phyloP scores from a whole-genome alignment of 768 basidiomycete species.

The Termitomyces sp. region DNA sequence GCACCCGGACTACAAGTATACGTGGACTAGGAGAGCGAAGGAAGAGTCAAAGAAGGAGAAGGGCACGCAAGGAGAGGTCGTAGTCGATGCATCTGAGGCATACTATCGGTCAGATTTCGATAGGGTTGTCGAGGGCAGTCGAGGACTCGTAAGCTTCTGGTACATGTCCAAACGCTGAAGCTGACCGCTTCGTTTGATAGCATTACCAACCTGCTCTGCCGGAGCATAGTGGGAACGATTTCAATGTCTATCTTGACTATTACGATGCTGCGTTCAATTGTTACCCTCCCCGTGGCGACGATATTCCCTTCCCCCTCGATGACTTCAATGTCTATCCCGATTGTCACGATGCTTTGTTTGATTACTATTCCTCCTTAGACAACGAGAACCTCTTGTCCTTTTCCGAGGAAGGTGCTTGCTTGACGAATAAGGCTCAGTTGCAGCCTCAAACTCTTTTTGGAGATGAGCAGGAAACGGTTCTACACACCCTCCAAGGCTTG shows the following conservation, averaged over 20 bases:
- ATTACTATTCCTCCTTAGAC: background rate
- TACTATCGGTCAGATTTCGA: no score
- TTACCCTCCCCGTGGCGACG: background rate
- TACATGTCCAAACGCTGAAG: background rate
- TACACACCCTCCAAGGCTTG: background rate
- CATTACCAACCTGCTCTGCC: background rate
- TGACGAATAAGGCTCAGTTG: background rate
- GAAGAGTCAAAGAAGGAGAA: background rate
- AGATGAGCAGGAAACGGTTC: background rate
- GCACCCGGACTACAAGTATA: background rate
- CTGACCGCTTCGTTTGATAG: background rate
- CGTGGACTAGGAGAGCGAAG: background rate
- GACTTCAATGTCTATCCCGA: background rate
- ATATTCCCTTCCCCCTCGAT: background rate
- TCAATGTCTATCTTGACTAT: background rate
- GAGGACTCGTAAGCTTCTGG: background rate
- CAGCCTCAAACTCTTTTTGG: background rate
- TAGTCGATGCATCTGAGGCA: no score
- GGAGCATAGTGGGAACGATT: background rate
- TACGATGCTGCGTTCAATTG: background rate
- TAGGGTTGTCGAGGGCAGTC: background rate
- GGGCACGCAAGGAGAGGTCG: background rate
- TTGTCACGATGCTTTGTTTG: background rate
- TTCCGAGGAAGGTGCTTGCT: background rate
- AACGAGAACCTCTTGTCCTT: background rate